These are phyloP conservation scores for Verticillium nubilum DNA, from an alignment of 2,329 filamentous ascomycete genomes.

Conservation along the genomic window DNA sequence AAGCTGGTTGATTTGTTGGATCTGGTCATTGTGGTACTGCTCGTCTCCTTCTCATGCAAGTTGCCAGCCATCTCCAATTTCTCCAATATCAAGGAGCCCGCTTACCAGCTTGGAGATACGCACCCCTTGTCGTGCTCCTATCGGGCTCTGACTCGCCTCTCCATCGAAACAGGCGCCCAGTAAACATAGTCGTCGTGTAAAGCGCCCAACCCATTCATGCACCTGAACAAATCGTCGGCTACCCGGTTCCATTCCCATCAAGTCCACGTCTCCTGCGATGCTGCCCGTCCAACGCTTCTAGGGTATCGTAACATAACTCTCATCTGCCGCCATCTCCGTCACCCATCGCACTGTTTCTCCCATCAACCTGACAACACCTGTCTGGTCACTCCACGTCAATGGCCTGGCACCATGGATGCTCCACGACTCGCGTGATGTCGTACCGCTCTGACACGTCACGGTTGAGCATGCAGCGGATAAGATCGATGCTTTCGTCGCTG, in stretches of 20 bases:
- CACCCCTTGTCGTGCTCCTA: too few relatives aligned
- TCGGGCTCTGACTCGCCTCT: neutral
- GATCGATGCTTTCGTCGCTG: conserved; percentile 87
- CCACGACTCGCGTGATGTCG: conserved; percentile 81
- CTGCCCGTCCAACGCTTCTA: neutral
- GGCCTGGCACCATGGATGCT: conserved; percentile 72
- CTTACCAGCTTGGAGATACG: neutral
- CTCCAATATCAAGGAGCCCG: neutral
- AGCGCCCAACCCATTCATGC: neutral
- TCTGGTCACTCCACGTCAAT: conserved; percentile 7
- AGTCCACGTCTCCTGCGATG: neutral
- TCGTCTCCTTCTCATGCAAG: neutral
- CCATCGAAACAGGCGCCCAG: too few relatives aligned
- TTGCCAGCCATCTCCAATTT: neutral
- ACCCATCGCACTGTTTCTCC: neutral
- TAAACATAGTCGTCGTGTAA: neutral
- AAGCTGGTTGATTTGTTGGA: neutral
- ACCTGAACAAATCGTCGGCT: neutral
- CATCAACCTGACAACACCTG: neutral
- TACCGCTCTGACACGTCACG: conserved; percentile 78
- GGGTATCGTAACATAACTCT: neutral
- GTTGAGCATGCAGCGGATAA: conserved; percentile 88
- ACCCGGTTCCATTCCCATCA: neutral
- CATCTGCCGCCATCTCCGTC: neutral
- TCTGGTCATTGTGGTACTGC: neutral